Evolutionary conservation across 1,284 basidiomycete species (phyloP).

Genomic region (Boletellus deceptivus): DNA sequence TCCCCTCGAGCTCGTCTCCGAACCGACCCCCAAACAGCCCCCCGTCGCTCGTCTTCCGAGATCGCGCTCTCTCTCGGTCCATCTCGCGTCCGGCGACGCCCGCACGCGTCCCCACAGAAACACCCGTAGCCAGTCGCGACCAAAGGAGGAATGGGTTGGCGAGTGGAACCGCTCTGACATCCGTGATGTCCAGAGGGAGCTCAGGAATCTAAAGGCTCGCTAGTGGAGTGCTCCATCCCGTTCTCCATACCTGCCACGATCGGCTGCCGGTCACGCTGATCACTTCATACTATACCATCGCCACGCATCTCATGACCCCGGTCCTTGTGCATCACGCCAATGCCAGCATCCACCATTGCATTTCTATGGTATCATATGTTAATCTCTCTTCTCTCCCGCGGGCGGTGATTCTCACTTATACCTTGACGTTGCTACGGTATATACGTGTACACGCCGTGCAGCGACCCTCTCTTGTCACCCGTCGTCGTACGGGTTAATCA

Average conservation of each 20-base stretch:
- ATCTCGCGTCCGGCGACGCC: background rate
- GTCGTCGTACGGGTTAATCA: no score
- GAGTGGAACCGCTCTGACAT: constrained; percentile 35
- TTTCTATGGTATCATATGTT: constrained; percentile 4
- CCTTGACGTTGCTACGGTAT: background rate
- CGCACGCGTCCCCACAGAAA: background rate
- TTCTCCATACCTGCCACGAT: background rate
- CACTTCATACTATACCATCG: background rate
- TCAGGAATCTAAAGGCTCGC: constrained; percentile 20
- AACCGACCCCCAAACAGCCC: constrained; percentile 7
- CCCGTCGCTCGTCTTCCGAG: background rate
- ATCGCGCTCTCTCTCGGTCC: constrained; percentile 17
- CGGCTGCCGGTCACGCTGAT: constrained; percentile 18
- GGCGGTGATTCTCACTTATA: background rate
- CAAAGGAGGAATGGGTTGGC: constrained; percentile 27
- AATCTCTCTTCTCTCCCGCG: background rate
- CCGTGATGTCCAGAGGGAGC: constrained; percentile 31
- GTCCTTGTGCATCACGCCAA: constrained; percentile 11
- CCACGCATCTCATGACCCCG: constrained; percentile 2
- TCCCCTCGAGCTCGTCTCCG: constrained; percentile 40
- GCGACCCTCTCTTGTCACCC: no score
- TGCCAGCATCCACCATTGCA: constrained; percentile 2
- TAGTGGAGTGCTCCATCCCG: constrained; percentile 1
- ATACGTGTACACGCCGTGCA: background rate
- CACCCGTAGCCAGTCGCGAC: background rate